Base-by-base conservation (phyloP, 2,329 filamentous ascomycete genomes). In the Capronia epimyces region DNA sequence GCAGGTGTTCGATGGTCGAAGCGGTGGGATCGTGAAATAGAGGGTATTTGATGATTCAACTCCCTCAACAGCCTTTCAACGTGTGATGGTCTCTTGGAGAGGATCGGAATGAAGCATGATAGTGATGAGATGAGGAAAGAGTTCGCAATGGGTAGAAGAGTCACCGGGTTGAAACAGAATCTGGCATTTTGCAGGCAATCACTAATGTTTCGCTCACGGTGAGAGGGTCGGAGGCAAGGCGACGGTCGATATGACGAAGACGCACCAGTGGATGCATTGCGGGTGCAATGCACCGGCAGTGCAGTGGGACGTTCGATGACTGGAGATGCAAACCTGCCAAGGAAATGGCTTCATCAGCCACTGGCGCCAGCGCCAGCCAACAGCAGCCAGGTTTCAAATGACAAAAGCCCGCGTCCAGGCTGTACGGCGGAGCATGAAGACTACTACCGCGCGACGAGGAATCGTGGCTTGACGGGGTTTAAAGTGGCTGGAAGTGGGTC, bases 241-340 rank as follows among this genome's bases (percentile, higher is more conserved):
- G 34, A 12, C 18, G 18, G 34, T 20, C 16, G 34, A 37, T 37
- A 37, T 37, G 34, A 37, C 34, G 34, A 37, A 37, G 34, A 37
- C 34, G 13, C 39, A 5, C 8, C 39, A 16, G 39, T 39, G 36
- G 9, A 39, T 6, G 12, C 20, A 22, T 20, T n/a, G n/a, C n/a
- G n/a, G n/a, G n/a, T n/a, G n/a, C n/a, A n/a, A n/a, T n/a, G n/a
- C n/a, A n/a, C 8, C 16, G 8, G 34, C 34, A 37, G 34, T 37
- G 34, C 9, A 12, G 16, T 10, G 2, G 7, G 8, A 37, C 13
- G 13, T n/a, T n/a, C 9, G 7, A n/a, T 16, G 34, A 16, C 34
- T 10, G 34, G 13, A 12, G 24, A 31, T 24, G 36, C 55, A 57
- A 57, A 57, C 49, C 43, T 31, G 55, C 55, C 55, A 57, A 57